phyloP scores from a whole-genome alignment of 2,329 filamentous ascomycete genomes.

The Alternaria novae-zelandiae region DNA sequence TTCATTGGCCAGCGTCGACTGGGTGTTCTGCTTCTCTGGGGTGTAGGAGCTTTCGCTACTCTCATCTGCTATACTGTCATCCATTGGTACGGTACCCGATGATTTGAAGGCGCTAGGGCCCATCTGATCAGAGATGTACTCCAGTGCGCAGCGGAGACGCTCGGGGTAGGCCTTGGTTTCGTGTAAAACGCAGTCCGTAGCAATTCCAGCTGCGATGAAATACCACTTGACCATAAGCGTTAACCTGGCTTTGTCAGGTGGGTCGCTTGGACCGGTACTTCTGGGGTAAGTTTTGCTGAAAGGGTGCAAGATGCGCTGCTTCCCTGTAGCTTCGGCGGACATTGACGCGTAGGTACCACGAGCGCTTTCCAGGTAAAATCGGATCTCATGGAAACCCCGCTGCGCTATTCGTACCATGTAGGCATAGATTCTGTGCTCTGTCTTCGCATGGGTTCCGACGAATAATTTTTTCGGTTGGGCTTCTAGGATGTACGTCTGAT shows the following conservation, averaged over 20 bases:
- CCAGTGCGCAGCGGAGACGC: constrained; percentile 9
- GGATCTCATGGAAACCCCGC: constrained; percentile 8
- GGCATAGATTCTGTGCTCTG: constrained; percentile 13
- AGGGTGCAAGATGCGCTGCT: constrained; percentile 15
- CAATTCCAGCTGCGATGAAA: constrained; percentile 20
- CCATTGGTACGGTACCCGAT: background rate
- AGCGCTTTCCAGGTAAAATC: constrained; percentile 7
- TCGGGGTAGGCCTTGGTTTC: constrained; percentile 17
- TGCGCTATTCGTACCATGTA: constrained; percentile 7
- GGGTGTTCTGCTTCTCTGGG: constrained; percentile 1
- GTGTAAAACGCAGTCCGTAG: constrained; percentile 9
- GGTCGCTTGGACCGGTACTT: background rate
- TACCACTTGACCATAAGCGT: constrained; percentile 16
- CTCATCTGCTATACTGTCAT: background rate
- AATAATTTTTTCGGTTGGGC: constrained; percentile 17
- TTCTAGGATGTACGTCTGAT: constrained; percentile 7
- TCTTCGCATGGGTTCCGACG: constrained; percentile 6
- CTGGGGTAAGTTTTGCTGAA: constrained; percentile 18
- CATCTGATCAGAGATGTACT: constrained; percentile 12
- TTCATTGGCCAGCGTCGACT: background rate
- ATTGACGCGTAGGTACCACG: background rate
- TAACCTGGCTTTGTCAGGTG: constrained; percentile 4
- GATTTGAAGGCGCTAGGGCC: constrained; percentile 10
- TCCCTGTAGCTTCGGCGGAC: constrained; percentile 1
- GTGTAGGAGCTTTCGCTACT: background rate